A percentile compares a stretch with the other conserved stretches of the same genome.
phyloP scores from a whole-genome alignment of 2,329 filamentous ascomycete species.

The Periglandula ipomoeae region DNA sequence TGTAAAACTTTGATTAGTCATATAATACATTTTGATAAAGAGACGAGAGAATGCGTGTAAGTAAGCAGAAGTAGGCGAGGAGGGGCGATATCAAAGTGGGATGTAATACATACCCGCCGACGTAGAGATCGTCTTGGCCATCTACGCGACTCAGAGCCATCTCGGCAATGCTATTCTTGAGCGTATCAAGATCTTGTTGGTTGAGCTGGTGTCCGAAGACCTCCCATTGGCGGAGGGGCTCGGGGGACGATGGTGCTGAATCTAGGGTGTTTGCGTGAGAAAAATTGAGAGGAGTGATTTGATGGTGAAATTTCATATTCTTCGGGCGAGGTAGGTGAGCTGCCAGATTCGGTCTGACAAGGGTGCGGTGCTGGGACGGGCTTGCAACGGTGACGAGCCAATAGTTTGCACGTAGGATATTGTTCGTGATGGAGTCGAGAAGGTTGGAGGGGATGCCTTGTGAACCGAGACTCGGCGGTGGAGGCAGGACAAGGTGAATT shows the following conservation, averaged over 20 bases:
- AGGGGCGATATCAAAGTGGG: not conserved
- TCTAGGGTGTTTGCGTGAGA: not conserved
- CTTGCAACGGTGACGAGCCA: no score
- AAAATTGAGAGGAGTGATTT: no score
- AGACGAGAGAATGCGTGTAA: not conserved
- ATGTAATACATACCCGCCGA: slow-evolving; percentile 25
- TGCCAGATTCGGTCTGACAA: no score
- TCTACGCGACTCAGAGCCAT: slow-evolving; percentile 36
- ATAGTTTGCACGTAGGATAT: no score
- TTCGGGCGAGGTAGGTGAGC: no score
- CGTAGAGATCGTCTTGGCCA: slow-evolving; percentile 31
- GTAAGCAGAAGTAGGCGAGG: not conserved
- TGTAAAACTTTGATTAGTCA: slow-evolving; percentile 2
- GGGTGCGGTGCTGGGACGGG: no score
- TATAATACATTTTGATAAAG: slow-evolving; percentile 6
- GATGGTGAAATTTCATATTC: no score
- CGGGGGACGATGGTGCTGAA: not conserved
- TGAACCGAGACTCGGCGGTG: no score
- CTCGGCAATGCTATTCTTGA: slow-evolving; percentile 17
- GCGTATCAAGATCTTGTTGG: slow-evolving; percentile 3
- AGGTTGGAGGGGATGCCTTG: no score
- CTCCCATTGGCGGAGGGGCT: slow-evolving; percentile 8
- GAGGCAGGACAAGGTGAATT: no score
- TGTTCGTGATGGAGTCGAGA: no score
- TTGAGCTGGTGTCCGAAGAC: slow-evolving; percentile 9